A percentile compares a stretch with the other conserved stretches of the same genome.
These are phyloP conservation scores for Cladosporium sp. DNA, from an alignment of 2,329 filamentous ascomycete genomes.

Conservation along the genomic window DNA sequence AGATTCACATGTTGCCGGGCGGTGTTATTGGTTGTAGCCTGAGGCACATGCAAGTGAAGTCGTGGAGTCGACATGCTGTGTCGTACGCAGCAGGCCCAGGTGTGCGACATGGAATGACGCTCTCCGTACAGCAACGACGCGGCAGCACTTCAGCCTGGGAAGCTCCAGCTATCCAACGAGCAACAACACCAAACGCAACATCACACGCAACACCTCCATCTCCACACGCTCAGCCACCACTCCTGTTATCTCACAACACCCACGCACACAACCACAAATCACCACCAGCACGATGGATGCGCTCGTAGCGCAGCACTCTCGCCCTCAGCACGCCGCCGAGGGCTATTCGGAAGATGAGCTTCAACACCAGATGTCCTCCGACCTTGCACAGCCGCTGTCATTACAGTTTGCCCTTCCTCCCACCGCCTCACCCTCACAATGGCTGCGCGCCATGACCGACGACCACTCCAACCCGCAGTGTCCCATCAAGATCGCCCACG, in stretches of 20 bases:
- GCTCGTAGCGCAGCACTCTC: slow-evolving; percentile 88
- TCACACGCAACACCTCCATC: background rate
- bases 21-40: background rate
- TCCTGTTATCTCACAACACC: background rate
- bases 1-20: background rate
- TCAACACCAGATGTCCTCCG: slow-evolving; percentile 65
- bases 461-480: slow-evolving; percentile 95
- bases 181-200: slow-evolving; percentile 15
- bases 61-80: background rate
- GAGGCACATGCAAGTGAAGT: background rate
- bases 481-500: slow-evolving; percentile 99
- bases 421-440: slow-evolving; percentile 83
- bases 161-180: slow-evolving; percentile 1
- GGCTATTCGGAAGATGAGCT: slow-evolving; percentile 61
- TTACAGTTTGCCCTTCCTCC: slow-evolving; percentile 95
- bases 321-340: slow-evolving; percentile 72
- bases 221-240: background rate
- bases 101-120: background rate
- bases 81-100: background rate
- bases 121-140: slow-evolving; percentile 2
- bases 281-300: slow-evolving; percentile 69
- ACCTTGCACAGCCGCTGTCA: slow-evolving; percentile 73
- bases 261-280: background rate
- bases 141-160: slow-evolving; percentile 9
- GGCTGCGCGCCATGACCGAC: slow-evolving; percentile 95